Base-by-base conservation (phyloP, 208 protist species). In the Phytomonas serpens region DNA sequence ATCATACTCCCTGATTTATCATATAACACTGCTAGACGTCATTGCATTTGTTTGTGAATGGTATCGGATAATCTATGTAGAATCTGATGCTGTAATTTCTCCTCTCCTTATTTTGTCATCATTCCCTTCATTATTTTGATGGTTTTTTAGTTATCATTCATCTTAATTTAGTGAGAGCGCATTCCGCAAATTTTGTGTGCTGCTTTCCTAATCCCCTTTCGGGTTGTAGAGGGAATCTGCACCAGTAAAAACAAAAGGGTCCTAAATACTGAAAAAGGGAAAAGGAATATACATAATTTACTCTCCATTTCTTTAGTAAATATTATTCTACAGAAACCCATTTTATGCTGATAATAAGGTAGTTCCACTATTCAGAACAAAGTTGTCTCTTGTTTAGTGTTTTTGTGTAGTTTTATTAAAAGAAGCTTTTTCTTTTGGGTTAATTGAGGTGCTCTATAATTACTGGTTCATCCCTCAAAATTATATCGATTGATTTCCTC, bases 141-240 rank as follows among this genome's bases (percentile, higher is more conserved):
- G 34, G 4, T 7, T 36, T 36, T 36, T 36, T 36, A 36, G 34
- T 36, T 6, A 36, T 36, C 6, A 36, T 47, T 27, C 6, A 27
- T 4, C 19, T 57, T 27, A 57, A 57, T 57, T 57, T 57, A 57
- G 19, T 57, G 47, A 57, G 47, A 19, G 47, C 47, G 16, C 47
- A 57, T 27, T 57, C 19, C 10, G 14, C 75, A 85, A 63, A 57
- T 75, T 3, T 69, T 90, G 67, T 78, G 70, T 68, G 64, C 68
- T 82, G 47, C 64, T 76, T 71, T 71, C 23, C 47, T 57, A 57
- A 57, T 57, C 47, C 47, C 11, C 19, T 57, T 57, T 57, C 2
- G 23, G 47, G 19, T 57, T 57, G 19, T 57, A 57, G 19, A 27
- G 47, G 7, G 16, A 27, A 57, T 19, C 10, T 19, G 30, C 40